Base-by-base conservation (phyloP, 1,284 basidiomycete genomes). In the Dichomitus squalens region DNA sequence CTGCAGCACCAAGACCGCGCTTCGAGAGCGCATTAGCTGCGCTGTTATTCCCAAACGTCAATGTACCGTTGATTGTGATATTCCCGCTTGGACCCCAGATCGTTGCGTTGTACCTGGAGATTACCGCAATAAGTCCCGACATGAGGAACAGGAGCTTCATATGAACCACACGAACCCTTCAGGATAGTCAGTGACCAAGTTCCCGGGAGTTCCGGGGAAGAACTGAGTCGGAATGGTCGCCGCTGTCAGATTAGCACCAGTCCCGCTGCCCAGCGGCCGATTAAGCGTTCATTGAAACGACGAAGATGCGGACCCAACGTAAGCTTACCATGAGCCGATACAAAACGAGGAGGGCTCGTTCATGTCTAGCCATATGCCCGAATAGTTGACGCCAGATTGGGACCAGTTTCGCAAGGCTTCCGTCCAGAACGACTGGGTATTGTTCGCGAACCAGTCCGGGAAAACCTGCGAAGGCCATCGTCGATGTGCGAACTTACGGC, bases 341-440 rank as follows among this genome's bases (percentile, higher is more conserved):
- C 86, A 88, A 70, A 88, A 88, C 2, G 85, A 86, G 46, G 80
- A 82, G n/a, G 79, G 75, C 64, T 89, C 87, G 52, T 89, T 88
- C 85, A 90, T 89, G 70, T 92, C 90, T 0, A 91, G 75, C 90
- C 89, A 92, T 51, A 90, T 82, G 7, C 88, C 87, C 25, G 83
- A 83, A 66, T 84, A 87, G 40, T 81, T 76, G 23, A 90, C 77
- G 2, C 84, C 85, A 5, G 73, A 65, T 25, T 44, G 41, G 21
- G 76, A 80, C 85, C 86, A 89, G 68, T 90, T 89, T 40, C 55
- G 49, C 31, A 72, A 58, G 20, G 65, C 66, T 52, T 71, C 70
- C 2, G 69, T 64, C 69, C 70, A 70, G 50, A 62, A 68, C 23
- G 49, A 50, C 41, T 81, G 78, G 0, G 85, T 81, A 50, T 83